A percentile compares a stretch with the other conserved stretches of the same genome.
Conservation (phyloP, 1,139 yeast species). For the Casaregolazyma suthepensis region DNA sequence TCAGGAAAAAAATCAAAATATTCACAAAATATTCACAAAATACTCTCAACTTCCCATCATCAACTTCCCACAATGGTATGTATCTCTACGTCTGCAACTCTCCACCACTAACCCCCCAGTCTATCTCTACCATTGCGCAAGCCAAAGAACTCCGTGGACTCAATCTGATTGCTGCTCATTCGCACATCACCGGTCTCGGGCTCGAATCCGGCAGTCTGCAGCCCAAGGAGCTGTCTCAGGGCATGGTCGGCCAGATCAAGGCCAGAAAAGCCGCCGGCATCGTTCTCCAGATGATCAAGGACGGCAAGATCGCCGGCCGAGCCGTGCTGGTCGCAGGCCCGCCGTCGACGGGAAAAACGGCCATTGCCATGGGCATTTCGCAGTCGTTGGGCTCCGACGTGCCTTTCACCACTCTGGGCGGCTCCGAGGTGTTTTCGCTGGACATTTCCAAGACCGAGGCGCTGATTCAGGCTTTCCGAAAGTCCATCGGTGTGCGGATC, state of each 20-base stretch:
- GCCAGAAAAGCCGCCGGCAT: conserved; percentile 97
- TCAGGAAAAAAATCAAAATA: too few species aligned
- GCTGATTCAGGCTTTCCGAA: conserved; percentile 90
- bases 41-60: too few species aligned
- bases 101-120: conserved; percentile 1
- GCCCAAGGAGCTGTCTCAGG: conserved; percentile 75
- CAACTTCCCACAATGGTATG: neutral
- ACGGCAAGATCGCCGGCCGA: conserved; percentile 93
- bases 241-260: conserved; percentile 95
- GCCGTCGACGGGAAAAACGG: conserved; percentile 98
- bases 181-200: conserved; percentile 93
- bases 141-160: conserved; percentile 37
- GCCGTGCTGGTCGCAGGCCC: conserved; percentile 97
- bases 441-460: conserved; percentile 95
- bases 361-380: conserved; percentile 94
- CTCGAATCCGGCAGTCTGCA: conserved; percentile 75
- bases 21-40: too few species aligned
- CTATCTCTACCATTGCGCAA: conserved; percentile 31
- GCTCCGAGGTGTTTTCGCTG: conserved; percentile 85
- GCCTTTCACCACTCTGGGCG: conserved; percentile 93
- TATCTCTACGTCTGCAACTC: neutral
- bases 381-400: conserved; percentile 87
- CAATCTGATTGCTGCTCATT: conserved; percentile 79
- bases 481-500: conserved; percentile 89
- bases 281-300: conserved; percentile 84